phyloP scores from a whole-genome alignment of 1,139 yeast genomes.

The Pichia sp. region DNA sequence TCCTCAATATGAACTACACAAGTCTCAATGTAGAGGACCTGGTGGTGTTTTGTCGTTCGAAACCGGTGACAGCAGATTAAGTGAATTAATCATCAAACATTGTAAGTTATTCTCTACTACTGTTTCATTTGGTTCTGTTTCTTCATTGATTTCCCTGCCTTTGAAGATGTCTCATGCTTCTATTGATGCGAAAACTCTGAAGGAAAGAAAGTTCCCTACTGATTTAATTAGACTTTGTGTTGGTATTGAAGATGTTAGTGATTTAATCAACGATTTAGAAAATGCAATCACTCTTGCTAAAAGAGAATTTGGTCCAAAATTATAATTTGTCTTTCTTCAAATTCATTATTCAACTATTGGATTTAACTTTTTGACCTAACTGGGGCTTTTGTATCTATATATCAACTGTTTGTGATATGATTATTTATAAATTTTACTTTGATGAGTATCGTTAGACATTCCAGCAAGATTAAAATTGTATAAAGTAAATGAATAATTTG shows the following conservation, averaged over 20 bases:
- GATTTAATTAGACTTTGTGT: constrained; percentile 83
- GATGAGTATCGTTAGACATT: too few species aligned
- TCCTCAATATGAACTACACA: constrained; percentile 75
- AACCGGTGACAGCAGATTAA: constrained; percentile 63
- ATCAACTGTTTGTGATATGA: too few species aligned
- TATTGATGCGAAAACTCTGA: constrained; percentile 77
- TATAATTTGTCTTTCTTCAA: constrained; percentile 15
- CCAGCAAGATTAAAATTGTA: too few species aligned
- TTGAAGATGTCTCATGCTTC: constrained; percentile 97
- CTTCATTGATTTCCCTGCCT: constrained; percentile 85
- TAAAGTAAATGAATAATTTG: too few species aligned
- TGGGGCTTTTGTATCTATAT: too few species aligned
- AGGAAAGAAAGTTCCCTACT: constrained; percentile 85
- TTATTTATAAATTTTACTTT: too few species aligned
- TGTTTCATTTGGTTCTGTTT: constrained; percentile 91
- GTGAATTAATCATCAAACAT: constrained; percentile 73
- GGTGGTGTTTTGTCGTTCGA: constrained; percentile 89
- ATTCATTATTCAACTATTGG: too few species aligned
- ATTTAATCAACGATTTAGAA: constrained; percentile 64
- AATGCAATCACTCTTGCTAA: constrained; percentile 54
- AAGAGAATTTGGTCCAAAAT: constrained; percentile 8
- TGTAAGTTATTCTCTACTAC: constrained; percentile 74
- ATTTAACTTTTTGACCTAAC: too few species aligned
- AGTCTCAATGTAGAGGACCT: constrained; percentile 70
- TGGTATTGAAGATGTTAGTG: constrained; percentile 69